Percentiles rank a stretch among this genome's conserved stretches.
phyloP scores from a whole-genome alignment of 176 grass and related monocot species.

The Echinochloa phyllopogon region DNA sequence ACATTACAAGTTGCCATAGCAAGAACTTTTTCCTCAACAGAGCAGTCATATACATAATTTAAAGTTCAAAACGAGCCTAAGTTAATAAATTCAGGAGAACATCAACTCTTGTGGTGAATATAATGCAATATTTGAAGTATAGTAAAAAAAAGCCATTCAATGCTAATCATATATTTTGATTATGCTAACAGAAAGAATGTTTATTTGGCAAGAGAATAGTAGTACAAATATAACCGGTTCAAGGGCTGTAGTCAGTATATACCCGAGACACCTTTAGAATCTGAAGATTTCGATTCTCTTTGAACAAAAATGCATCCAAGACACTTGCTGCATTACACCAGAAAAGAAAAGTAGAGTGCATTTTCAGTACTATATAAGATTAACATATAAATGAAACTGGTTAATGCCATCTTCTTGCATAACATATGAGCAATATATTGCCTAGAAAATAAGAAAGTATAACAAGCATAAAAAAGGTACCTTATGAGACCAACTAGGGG shows the following conservation, averaged over 20 bases:
- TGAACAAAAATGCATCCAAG: slow-evolving; percentile 93
- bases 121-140: slow-evolving; percentile 32
- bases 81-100: neutral
- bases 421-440: slow-evolving; percentile 12
- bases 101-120: neutral
- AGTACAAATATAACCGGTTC: neutral
- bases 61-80: neutral
- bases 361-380: slow-evolving; percentile 16
- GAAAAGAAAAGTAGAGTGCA: neutral
- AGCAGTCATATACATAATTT: neutral
- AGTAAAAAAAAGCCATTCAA: neutral
- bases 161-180: neutral
- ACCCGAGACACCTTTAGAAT: slow-evolving; percentile 94
- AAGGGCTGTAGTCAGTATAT: slow-evolving; percentile 20
- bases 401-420: slow-evolving; percentile 6
- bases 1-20: neutral
- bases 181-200: neutral
- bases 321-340: slow-evolving; percentile 71
- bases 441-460: slow-evolving; percentile 1
- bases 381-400: slow-evolving; percentile 21
- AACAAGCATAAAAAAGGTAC: slow-evolving; percentile 45
- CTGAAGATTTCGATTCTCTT: slow-evolving; percentile 80
- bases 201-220: neutral
- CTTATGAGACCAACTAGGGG: slow-evolving; percentile 91
- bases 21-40: neutral